These are phyloP conservation scores for Erodium texanum DNA, from an alignment of 441 rosid species.

Conservation along the genomic window DNA sequence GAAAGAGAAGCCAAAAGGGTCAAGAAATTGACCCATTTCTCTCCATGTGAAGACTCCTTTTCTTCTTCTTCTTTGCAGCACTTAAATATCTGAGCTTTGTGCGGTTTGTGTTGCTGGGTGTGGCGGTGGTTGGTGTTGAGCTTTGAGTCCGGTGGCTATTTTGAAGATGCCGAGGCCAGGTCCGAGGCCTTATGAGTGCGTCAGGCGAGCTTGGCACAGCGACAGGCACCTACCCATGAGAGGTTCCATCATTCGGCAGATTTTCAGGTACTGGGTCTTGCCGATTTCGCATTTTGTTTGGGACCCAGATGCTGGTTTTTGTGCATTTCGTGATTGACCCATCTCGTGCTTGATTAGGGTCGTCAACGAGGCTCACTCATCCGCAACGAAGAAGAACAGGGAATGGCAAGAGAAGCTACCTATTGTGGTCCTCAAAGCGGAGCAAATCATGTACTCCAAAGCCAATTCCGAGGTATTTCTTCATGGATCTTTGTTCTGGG, in stretches of 20 bases:
- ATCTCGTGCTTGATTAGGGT: constrained; percentile 40
- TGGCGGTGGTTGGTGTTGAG: too few relatives aligned
- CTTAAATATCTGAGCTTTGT: too few relatives aligned
- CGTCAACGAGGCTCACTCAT: constrained; percentile 51
- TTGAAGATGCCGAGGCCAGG: constrained; percentile 61
- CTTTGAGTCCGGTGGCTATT: background rate
- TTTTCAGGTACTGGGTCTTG: constrained; percentile 66
- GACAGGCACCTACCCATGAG: constrained; percentile 83
- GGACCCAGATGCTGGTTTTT: background rate
- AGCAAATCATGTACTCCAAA: constrained; percentile 93
- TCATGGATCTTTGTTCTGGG: constrained; percentile 9
- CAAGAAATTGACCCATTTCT: background rate
- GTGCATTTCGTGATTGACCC: constrained; percentile 2
- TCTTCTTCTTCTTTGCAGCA: too few relatives aligned
- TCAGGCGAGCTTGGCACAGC: constrained; percentile 91
- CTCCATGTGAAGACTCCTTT: background rate
- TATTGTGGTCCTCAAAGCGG: constrained; percentile 67
- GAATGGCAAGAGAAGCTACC: constrained; percentile 93
- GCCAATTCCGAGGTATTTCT: constrained; percentile 79
- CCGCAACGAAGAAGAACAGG: constrained; percentile 64
- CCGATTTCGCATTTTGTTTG: constrained; percentile 3
- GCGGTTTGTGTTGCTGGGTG: too few relatives aligned
- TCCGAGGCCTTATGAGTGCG: constrained; percentile 84
- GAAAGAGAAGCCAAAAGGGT: background rate
- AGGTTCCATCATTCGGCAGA: constrained; percentile 82